Evolutionary conservation across 2,329 filamentous ascomycete species (phyloP).

Genomic region (Diaporthe citriasiana): DNA sequence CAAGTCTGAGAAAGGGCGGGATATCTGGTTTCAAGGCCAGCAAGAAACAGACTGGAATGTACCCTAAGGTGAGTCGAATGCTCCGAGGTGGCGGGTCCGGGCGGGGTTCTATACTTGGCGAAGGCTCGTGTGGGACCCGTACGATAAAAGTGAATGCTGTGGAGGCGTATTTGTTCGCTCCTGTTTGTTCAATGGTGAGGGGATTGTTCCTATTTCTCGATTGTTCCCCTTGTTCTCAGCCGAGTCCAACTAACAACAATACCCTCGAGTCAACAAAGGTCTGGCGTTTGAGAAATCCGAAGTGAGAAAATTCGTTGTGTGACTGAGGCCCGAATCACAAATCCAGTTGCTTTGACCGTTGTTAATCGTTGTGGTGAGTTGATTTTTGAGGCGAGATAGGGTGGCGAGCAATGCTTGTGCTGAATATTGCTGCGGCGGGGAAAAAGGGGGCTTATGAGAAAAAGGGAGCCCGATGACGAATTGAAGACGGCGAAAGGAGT

Average conservation of each 20-base stretch:
- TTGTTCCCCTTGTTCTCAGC: constrained; percentile 22
- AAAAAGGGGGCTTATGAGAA: constrained; percentile 32
- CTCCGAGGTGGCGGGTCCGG: constrained; percentile 23
- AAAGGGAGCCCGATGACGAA: constrained; percentile 5
- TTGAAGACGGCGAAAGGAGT: constrained; percentile 17
- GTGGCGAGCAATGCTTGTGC: constrained; percentile 10
- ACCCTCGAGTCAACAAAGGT: constrained; percentile 3
- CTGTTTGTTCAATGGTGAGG: neutral
- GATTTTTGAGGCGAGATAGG: neutral
- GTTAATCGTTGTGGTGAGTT: neutral
- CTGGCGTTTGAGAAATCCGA: neutral
- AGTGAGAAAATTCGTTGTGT: constrained; percentile 4
- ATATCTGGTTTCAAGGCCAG: constrained; percentile 39
- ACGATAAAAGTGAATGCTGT: constrained; percentile 32
- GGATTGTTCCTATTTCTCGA: constrained; percentile 29
- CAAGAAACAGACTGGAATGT: constrained; percentile 41
- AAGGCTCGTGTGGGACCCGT: constrained; percentile 11
- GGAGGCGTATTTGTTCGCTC: constrained; percentile 5
- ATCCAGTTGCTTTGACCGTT: constrained; percentile 31
- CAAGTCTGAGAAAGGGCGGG: constrained; percentile 38
- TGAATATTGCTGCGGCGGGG: constrained; percentile 4
- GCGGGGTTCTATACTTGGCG: constrained; percentile 9
- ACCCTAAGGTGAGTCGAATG: constrained; percentile 7
- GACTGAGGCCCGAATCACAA: constrained; percentile 27
- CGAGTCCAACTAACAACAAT: neutral